A percentile compares a stretch with the other conserved stretches of the same genome.
These are phyloP conservation scores for Colletotrichum eremochloae DNA, from an alignment of 2,329 filamentous ascomycete species.

Conservation along the genomic window DNA sequence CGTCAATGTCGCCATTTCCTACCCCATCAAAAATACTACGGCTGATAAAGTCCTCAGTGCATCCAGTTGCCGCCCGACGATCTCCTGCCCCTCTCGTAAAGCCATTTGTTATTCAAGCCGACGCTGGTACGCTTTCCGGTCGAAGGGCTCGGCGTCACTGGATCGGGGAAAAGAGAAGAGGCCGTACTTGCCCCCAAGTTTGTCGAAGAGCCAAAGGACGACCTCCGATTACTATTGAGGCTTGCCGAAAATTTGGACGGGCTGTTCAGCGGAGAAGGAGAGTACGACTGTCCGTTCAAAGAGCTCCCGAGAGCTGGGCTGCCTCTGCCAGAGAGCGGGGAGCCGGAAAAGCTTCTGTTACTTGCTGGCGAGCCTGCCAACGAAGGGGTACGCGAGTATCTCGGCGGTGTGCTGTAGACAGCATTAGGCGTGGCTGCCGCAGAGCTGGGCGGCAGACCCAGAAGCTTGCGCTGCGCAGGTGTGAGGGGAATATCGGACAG, in stretches of 20 bases:
- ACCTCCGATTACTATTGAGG: slow-evolving; percentile 63
- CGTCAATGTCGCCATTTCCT: background rate
- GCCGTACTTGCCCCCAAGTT: slow-evolving; percentile 63
- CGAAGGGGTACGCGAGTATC: slow-evolving; percentile 83
- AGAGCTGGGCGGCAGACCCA: slow-evolving; percentile 81
- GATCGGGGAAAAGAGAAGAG: slow-evolving; percentile 63
- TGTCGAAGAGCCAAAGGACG: slow-evolving; percentile 73
- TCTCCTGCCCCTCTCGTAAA: slow-evolving; percentile 85
- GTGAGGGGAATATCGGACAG: slow-evolving; percentile 92
- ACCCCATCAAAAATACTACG: background rate
- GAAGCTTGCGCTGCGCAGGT: slow-evolving; percentile 84
- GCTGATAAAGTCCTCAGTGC: slow-evolving; percentile 20
- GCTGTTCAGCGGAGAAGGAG: slow-evolving; percentile 58
- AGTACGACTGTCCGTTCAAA: slow-evolving; percentile 62
- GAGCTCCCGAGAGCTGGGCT: slow-evolving; percentile 58
- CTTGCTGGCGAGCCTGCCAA: slow-evolving; percentile 72
- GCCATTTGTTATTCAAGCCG: slow-evolving; percentile 91
- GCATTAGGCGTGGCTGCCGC: slow-evolving; percentile 74
- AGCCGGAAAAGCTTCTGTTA: slow-evolving; percentile 68
- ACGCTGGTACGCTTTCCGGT: slow-evolving; percentile 78
- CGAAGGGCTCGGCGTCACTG: slow-evolving; percentile 77
- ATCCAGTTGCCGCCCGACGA: slow-evolving; percentile 52
- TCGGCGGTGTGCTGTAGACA: slow-evolving; percentile 84
- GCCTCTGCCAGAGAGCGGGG: slow-evolving; percentile 69
- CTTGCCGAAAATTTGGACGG: slow-evolving; percentile 73